These are phyloP conservation scores for Amauroascus verrucosus DNA, from an alignment of 2,329 filamentous ascomycete genomes.

Conservation along the genomic window DNA sequence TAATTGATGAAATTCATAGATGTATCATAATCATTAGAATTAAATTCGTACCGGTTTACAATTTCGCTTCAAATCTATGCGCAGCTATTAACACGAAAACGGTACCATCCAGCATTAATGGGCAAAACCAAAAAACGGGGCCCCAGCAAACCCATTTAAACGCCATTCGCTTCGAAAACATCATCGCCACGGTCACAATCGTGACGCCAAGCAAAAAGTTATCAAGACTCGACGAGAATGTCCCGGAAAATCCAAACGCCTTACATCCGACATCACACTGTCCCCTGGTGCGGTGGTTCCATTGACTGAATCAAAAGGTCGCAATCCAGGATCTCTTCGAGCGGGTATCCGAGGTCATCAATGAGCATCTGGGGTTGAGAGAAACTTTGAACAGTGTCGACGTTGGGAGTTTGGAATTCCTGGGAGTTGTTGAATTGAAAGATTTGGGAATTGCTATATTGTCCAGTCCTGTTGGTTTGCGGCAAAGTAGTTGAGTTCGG, in stretches of 20 bases:
- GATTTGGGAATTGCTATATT: neutral
- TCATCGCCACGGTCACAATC: no score
- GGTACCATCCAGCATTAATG: no score
- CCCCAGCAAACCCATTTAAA: no score
- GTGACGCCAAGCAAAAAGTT: no score
- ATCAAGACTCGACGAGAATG: no score
- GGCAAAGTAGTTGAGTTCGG: neutral
- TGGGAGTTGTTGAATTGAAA: neutral
- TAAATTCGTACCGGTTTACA: neutral
- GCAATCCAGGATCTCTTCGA: neutral
- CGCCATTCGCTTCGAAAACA: no score
- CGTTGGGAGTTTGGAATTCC: neutral
- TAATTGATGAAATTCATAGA: neutral
- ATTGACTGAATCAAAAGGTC: neutral
- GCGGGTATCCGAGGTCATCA: neutral
- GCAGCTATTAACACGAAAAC: no score
- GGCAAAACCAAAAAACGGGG: no score
- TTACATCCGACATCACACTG: no score
- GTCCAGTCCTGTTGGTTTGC: neutral
- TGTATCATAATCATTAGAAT: neutral
- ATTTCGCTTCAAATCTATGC: neutral
- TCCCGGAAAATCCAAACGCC: no score
- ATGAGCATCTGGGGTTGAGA: neutral
- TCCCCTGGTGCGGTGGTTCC: no score
- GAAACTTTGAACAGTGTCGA: neutral